Evolutionary conservation across 2,329 filamentous ascomycete genomes (phyloP), one percentile per base, ranked within the genome.

Genomic region (Colletotrichum falcatum): DNA sequence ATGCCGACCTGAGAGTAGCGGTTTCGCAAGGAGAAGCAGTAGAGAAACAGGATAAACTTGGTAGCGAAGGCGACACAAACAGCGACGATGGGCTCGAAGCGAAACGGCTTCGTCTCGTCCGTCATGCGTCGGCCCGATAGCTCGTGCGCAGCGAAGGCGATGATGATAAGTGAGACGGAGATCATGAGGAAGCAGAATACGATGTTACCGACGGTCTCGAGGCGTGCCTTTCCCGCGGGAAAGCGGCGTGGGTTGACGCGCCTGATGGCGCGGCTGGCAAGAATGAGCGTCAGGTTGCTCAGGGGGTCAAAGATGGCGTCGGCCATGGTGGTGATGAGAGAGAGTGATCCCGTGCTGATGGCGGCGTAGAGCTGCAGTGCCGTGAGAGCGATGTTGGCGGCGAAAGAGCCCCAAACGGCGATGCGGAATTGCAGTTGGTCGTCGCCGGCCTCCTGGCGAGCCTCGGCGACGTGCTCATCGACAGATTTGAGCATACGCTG

Each of bases 311-410:
- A 98, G 74, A 98, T 87, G 66, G 95, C 91, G 81, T 99, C 95
- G n/a, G 95, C 95, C 93, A 97, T 97, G 72, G 95, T 98, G n/a
- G 96, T 97, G 83, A 98, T 97, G 61, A 99, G 90, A 4, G 95
- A 97, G 46, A 98, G 88, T 20, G 94, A 97, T 54, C 92, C 90
- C 0, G 95, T 97, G 0, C 92, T 89, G 56, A 94, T 88, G 71
- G 96, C 96, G 56, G 92, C 95, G 79, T 97, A 98, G 49, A 98
- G 84, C 81, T 99, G 96, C 20, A 98, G 86, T 7, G 86, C 86
- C 0, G 94, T 90, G 7, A 99, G 86, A 46, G 92, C 72, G 67
- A 98, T 80, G 76, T 98, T 98, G 70, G 94, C 95, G 1, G 83
- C 88, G 75, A 98, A 94, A 51, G 88, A 90, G 23, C 88, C 89